Evolutionary conservation across 1,284 basidiomycete genomes (phyloP), one percentile per base, ranked within the genome.

Genomic region (Fomitopsis betulina): DNA sequence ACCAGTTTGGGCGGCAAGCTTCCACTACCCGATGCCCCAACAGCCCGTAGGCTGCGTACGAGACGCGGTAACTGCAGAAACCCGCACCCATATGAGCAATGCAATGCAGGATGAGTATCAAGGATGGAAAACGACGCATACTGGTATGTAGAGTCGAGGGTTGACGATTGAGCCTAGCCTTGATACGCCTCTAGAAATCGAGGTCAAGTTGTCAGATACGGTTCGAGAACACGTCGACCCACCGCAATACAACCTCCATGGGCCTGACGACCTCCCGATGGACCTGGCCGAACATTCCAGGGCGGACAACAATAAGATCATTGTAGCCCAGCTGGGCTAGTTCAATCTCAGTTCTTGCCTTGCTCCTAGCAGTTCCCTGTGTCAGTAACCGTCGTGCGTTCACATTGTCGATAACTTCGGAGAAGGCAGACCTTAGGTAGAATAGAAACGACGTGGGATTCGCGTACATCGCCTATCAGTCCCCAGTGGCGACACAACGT

Each of bases 261-360:
- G 40, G 40, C 9, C 51, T 53, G 6, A n/a, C 19, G 40, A n/a
- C 51, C 21, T 25, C 32, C 15, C 56, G 50, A 15, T 57, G 5
- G 12, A 17, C 56, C 10, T 45, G 23, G 2, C 35, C 50, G 30
- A 93, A 71, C 27, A 79, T 62, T 0, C 70, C 83, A 0, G 91
- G 89, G 15, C 85, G 78, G 71, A 91, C 84, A 49, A 91, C 69
- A 60, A 91, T 83, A 0, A 83, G 84, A 49, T 91, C 86, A 9
- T 72, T 67, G 68, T 90, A 93, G 9, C 86, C 87, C 5, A 91
- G 69, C 4, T 68, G 70, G 0, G 88, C 85, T 9, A 93, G 74
- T 0, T 73, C 86, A 54, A 81, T 73, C 69, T 93, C 91, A 0
- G 91, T 93, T 37, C 86, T 70, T 9, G 88, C 91, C 70, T 93